A percentile compares a stretch with the other conserved stretches of the same genome.
phyloP scores from a whole-genome alignment of 2,329 filamentous ascomycete species.

The Paradendryphiella salina region DNA sequence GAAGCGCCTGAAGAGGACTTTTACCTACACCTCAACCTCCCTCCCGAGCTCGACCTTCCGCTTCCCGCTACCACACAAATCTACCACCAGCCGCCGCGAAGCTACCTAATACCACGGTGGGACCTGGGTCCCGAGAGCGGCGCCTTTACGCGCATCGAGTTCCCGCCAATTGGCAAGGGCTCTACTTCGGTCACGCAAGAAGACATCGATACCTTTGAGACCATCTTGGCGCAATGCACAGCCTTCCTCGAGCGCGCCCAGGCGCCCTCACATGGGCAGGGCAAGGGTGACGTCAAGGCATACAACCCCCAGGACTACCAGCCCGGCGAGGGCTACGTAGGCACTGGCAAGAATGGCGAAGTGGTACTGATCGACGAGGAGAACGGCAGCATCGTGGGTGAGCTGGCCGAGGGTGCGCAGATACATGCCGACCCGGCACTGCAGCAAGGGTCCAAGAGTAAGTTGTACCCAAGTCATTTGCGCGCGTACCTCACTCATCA shows the following conservation, averaged over 20 bases:
- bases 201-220: conserved; percentile 95
- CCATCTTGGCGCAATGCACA: conserved; percentile 95
- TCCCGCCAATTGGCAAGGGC: conserved; percentile 72
- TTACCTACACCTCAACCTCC: conserved; percentile 92
- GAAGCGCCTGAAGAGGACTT: conserved; percentile 73
- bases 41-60: conserved; percentile 90
- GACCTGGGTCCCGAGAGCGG: conserved; percentile 85
- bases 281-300: conserved; percentile 40
- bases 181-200: conserved; percentile 72
- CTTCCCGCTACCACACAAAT: conserved; percentile 95
- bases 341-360: conserved; percentile 61
- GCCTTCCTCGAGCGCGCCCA: conserved; percentile 86
- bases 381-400: conserved; percentile 91
- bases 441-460: conserved; percentile 89
- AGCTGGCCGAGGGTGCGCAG: conserved; percentile 80
- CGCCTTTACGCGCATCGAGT: conserved; percentile 91
- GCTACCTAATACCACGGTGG: conserved; percentile 94
- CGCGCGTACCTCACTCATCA: not conserved
- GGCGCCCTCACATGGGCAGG: conserved; percentile 54
- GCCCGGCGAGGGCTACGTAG: conserved; percentile 76
- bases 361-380: conserved; percentile 95
- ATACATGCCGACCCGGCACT: conserved; percentile 76
- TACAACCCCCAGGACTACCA: conserved; percentile 85
- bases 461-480: conserved; percentile 29
- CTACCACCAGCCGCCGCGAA: conserved; percentile 89